Conservation (phyloP, 441 rosid species). For the Capsella rubella region DNA sequence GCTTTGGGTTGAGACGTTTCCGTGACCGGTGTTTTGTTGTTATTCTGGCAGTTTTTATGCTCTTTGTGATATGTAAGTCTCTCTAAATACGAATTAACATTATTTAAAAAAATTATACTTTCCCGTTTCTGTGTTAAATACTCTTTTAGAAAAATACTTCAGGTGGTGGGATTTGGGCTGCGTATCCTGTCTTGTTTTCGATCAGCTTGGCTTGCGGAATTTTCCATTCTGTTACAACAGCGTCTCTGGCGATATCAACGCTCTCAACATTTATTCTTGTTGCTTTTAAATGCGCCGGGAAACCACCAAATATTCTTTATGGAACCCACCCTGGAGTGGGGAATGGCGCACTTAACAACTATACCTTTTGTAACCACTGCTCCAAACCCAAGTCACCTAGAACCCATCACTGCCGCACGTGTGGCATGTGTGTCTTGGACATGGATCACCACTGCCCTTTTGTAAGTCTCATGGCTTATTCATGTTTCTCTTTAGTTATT, state of each 20-base stretch:
- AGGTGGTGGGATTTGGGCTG: conserved; percentile 97
- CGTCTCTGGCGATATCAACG: conserved; percentile 59
- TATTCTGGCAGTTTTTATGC: conserved; percentile 70
- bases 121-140: conserved; percentile 14
- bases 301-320: conserved; percentile 64
- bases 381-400: conserved; percentile 87
- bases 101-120: not conserved
- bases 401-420: conserved; percentile 91
- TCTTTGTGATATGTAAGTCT: conserved; percentile 76
- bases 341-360: conserved; percentile 73
- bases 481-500: not conserved
- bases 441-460: conserved; percentile 99
- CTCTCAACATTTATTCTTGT: conserved; percentile 67
- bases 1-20: conserved; percentile 69
- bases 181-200: conserved; percentile 77
- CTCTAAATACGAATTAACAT: conserved; percentile 12
- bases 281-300: conserved; percentile 77
- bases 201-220: conserved; percentile 62
- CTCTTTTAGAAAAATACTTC: conserved; percentile 43
- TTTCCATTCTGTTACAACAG: conserved; percentile 57
- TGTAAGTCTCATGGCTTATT: conserved; percentile 56
- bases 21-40: conserved; percentile 84
- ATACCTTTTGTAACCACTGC: conserved; percentile 81
- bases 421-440: conserved; percentile 85
- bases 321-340: conserved; percentile 90